Conservation (phyloP, 2,329 filamentous ascomycete species). For the Nakataea oryzae region DNA sequence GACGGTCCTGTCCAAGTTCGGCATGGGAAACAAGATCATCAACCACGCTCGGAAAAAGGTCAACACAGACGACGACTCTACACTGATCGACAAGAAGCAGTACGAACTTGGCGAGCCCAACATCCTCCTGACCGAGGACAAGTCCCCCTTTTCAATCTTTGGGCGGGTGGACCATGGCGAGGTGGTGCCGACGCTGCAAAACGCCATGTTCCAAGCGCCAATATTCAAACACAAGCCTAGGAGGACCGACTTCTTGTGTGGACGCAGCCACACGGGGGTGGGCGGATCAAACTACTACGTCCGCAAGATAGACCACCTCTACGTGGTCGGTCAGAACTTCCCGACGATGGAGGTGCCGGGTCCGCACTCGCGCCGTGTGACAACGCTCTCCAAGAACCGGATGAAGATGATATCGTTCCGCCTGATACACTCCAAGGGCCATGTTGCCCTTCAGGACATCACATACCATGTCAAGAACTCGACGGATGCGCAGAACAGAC, state of each 20-base stretch:
- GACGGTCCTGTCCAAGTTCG: conserved; percentile 86
- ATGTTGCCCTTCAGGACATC: conserved; percentile 70
- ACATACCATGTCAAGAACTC: conserved; percentile 88
- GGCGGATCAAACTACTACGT: conserved; percentile 74
- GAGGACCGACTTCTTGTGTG: conserved; percentile 74
- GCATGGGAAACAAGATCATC: conserved; percentile 92
- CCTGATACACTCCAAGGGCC: conserved; percentile 67
- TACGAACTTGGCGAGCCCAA: conserved; percentile 80
- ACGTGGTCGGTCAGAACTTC: conserved; percentile 85
- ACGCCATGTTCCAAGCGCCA: conserved; percentile 89
- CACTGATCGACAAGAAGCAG: conserved; percentile 36
- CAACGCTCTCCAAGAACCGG: conserved; percentile 91
- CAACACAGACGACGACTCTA: conserved; percentile 61
- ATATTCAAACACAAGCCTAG: conserved; percentile 80
- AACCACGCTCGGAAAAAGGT: conserved; percentile 92
- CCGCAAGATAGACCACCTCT: conserved; percentile 82
- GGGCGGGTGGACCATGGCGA: conserved; percentile 87
- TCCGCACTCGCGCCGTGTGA: conserved; percentile 88
- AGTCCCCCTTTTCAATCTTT: conserved; percentile 92
- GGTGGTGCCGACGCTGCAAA: conserved; percentile 82
- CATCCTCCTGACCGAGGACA: conserved; percentile 83
- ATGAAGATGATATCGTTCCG: conserved; percentile 94
- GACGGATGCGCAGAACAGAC: conserved; percentile 88
- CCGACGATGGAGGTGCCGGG: conserved; percentile 88
- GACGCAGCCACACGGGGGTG: conserved; percentile 69